Evolutionary conservation across 192 early-diverging fungal species (phyloP).

Genomic region (Linnemannia hyalina): DNA sequence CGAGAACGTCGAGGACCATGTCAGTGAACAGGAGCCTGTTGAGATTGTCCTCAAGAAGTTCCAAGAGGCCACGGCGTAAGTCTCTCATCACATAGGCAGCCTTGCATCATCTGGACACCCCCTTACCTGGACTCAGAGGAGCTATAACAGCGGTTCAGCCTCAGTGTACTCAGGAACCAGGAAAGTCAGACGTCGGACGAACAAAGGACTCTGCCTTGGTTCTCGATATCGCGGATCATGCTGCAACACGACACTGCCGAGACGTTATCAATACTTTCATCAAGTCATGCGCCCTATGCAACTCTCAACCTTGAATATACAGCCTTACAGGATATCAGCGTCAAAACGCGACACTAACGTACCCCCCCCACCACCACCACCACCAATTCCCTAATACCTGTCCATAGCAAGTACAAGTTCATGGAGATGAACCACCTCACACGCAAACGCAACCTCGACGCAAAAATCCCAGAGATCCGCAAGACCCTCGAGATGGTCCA

Average conservation of each 20-base stretch:
- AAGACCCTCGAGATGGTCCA: conserved; percentile 92
- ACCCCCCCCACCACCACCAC: too few species aligned
- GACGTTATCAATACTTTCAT: too few species aligned
- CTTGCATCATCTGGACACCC: not conserved
- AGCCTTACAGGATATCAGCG: too few species aligned
- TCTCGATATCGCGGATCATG: too few species aligned
- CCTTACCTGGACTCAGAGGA: not conserved
- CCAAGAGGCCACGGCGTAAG: conserved; percentile 87
- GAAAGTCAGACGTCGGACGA: too few species aligned
- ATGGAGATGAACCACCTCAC: conserved; percentile 95
- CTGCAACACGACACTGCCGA: too few species aligned
- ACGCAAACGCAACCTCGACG: conserved; percentile 84
- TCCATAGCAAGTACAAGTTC: conserved; percentile 94
- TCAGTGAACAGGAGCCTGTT: conserved; percentile 76
- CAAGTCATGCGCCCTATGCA: too few species aligned
- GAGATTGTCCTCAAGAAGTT: conserved; percentile 94
- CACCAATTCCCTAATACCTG: not conserved
- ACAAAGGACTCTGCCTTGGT: too few species aligned
- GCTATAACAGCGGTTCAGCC: too few species aligned
- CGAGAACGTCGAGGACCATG: conserved; percentile 91
- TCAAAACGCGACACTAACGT: not conserved
- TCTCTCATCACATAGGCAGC: not conserved
- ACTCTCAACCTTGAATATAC: too few species aligned
- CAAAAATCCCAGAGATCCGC: conserved; percentile 96
- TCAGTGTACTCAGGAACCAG: too few species aligned